Evolutionary conservation across 768 basidiomycete genomes (phyloP).

Genomic region (Pleurotus tuoliensis): DNA sequence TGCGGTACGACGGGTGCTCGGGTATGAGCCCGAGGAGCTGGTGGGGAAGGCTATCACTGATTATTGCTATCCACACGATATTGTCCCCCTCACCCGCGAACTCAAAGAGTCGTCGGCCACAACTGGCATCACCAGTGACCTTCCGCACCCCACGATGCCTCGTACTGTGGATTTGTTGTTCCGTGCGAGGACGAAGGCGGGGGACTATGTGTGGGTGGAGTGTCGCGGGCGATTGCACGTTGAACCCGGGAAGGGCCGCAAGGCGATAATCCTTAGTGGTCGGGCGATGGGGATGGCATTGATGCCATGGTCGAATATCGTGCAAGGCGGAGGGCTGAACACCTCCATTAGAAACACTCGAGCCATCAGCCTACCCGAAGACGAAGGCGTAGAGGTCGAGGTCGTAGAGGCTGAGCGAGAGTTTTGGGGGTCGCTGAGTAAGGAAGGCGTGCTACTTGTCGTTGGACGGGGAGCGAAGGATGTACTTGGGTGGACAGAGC

Average conservation of each 20-base stretch:
- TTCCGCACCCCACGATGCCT: conserved; percentile 24
- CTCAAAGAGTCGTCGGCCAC: conserved; percentile 66
- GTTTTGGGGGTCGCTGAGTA: conserved; percentile 55
- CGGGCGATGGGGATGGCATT: conserved; percentile 65
- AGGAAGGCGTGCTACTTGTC: conserved; percentile 44
- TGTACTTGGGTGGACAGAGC: conserved; percentile 60
- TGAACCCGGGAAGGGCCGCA: conserved; percentile 91
- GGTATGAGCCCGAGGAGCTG: conserved; percentile 84
- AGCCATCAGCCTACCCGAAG: conserved; percentile 5
- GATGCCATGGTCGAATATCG: conserved; percentile 58
- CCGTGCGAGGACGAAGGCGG: conserved; percentile 67
- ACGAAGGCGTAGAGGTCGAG: neutral
- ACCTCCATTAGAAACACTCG: conserved; percentile 8
- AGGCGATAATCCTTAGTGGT: conserved; percentile 89
- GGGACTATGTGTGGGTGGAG: conserved; percentile 83
- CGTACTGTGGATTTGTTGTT: conserved; percentile 81
- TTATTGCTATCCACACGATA: conserved; percentile 85
- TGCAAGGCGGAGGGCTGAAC: conserved; percentile 44
- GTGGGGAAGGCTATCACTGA: conserved; percentile 75
- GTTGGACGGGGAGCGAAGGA: conserved; percentile 50
- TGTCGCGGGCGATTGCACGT: conserved; percentile 84
- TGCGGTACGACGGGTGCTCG: conserved; percentile 70
- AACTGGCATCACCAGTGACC: neutral
- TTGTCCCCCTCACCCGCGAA: conserved; percentile 88
- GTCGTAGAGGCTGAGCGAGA: conserved; percentile 18